A percentile compares a stretch with the other conserved stretches of the same genome.
These are phyloP conservation scores for Pseudomonodictys pantanalensis DNA, from an alignment of 495 filamentous ascomycete species.

Conservation along the genomic window DNA sequence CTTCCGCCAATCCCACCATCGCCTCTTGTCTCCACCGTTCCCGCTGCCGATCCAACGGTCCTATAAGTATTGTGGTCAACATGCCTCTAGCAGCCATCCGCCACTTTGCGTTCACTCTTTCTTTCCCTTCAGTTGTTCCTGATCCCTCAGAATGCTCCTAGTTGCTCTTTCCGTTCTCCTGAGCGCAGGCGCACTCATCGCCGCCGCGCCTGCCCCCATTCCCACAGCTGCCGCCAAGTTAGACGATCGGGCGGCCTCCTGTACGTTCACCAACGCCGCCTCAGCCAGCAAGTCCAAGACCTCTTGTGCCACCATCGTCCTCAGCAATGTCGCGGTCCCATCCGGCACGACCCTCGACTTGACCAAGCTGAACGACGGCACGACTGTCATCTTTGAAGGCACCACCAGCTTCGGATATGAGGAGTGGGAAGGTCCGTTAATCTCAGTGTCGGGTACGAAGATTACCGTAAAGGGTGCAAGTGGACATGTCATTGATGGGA, in stretches of 20 bases:
- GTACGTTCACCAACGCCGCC: slow-evolving; percentile 46
- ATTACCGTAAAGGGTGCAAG: slow-evolving; percentile 49
- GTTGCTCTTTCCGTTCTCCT: slow-evolving; percentile 1
- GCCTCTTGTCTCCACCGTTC: too few relatives aligned
- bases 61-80: too few relatives aligned
- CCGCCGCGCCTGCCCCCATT: slow-evolving; percentile 6
- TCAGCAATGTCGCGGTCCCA: slow-evolving; percentile 48
- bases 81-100: too few relatives aligned
- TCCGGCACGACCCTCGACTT: slow-evolving; percentile 50
- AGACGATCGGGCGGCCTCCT: slow-evolving; percentile 29
- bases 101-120: neutral
- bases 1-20: too few relatives aligned
- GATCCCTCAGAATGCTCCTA: neutral
- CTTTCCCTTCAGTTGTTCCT: neutral
- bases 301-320: slow-evolving; percentile 47
- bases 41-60: too few relatives aligned
- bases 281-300: slow-evolving; percentile 43
- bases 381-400: slow-evolving; percentile 52
- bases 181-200: slow-evolving; percentile 10
- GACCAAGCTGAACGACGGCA: slow-evolving; percentile 45
- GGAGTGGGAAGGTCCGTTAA: slow-evolving; percentile 51
- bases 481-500: slow-evolving; percentile 47
- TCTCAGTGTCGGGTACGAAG: slow-evolving; percentile 49
- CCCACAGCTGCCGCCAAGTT: slow-evolving; percentile 2
- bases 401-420: slow-evolving; percentile 51